phyloP scores from a whole-genome alignment of 495 filamentous ascomycete genomes.

The Xylaria acuta region DNA sequence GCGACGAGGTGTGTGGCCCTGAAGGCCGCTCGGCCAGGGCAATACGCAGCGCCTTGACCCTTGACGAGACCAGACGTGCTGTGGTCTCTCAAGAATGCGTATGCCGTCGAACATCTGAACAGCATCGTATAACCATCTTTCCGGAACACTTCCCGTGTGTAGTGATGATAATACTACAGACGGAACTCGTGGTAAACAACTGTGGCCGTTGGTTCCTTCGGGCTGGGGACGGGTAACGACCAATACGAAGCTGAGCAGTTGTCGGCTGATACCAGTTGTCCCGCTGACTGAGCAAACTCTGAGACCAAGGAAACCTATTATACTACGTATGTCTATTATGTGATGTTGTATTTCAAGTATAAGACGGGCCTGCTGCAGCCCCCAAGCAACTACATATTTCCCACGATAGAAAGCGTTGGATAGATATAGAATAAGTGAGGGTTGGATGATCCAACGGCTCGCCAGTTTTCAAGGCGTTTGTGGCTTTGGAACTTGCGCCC shows the following conservation, averaged over 20 bases:
- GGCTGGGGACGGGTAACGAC: not conserved
- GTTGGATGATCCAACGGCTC: not conserved
- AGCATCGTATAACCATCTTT: not conserved
- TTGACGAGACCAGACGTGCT: not conserved
- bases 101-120: conserved; percentile 7
- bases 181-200: not conserved
- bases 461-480: not conserved
- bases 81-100: not conserved
- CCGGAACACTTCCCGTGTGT: not conserved
- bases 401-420: not conserved
- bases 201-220: not conserved
- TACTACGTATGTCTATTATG: not conserved
- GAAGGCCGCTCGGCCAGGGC: not conserved
- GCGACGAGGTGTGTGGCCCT: conserved; percentile 8
- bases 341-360: not conserved
- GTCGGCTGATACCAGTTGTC: conserved; percentile 10
- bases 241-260: not conserved
- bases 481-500: not conserved
- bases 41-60: not conserved
- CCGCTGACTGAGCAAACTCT: not conserved
- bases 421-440: not conserved
- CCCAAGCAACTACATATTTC: not conserved
- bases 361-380: not conserved
- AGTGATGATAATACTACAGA: not conserved
- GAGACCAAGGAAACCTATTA: not conserved